Evolutionary conservation across 495 filamentous ascomycete species (phyloP), one percentile per base, ranked within the genome.

Genomic region (Massariosphaeria phaeospora): DNA sequence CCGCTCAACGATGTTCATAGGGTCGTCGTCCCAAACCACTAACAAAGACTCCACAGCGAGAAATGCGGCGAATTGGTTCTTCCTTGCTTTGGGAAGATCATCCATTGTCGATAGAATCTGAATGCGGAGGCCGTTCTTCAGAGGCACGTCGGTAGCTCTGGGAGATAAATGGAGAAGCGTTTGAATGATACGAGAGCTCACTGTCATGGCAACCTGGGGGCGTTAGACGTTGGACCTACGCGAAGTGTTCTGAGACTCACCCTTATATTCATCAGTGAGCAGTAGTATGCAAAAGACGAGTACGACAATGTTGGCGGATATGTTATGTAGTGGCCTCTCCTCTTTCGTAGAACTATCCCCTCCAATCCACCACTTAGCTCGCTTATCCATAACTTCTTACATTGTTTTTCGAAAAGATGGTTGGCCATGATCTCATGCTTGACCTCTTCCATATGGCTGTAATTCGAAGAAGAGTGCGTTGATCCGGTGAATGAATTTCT

Each of bases 391-490:
- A 88, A 70, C 48, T 79, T 75, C 12, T 77, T 74, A 46, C 80
- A 84, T 67, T 87, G 84, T 64, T 89, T 85, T 62, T 90, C 86
- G 68, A 85, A 86, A 21, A 90, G 73, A 59, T 84, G 88, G 63
- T 85, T 89, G 34, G 84, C 85, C 85, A 90, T 89, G 49, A 90
- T 82, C 63, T 89, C 85, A 65, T 86, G 84, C 64, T 86, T 88
- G 65, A 90, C 86, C 56, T 88, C 84, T 51, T 87, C 84, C 20
- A 86, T 61, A 47, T 84, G 78, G 41, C 77, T 71, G 57, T 75
- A 80, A 21, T 68, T 53, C 26, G 15, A 68, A n/a, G 47, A 9
- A 3, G 60, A 63, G 8, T 21, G 42, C 31, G 50, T 35, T 7
- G 51, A 55, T 6, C 38, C 26, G 13, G 59, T 68, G 8, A 78